Evolutionary conservation across 2,329 filamentous ascomycete species (phyloP), one percentile per base, ranked within the genome.

Genomic region (Rhinocladiella mackenziei): DNA sequence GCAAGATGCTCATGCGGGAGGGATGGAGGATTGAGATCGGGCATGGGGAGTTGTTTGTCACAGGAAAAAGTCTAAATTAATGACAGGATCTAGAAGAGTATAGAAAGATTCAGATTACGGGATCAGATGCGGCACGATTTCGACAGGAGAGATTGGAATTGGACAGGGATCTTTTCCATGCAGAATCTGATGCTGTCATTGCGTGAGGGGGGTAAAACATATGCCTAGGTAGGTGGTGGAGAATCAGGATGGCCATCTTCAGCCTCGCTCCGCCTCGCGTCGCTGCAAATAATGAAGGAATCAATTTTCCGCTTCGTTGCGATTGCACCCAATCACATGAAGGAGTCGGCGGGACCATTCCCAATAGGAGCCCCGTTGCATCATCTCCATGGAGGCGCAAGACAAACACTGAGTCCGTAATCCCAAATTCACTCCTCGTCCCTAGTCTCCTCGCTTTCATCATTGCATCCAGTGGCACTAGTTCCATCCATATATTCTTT

Each of bases 21-120:
- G 89, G 89, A 0, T 97, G 91, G 91, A 88, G 78, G 60, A 71
- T 92, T 23, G 78, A 88, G 61, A 74, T 84, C 32, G 75, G 80
- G 31, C 81, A 78, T 19, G 89, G 89, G 0, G 76, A 78, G 26
- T 76, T 91, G 58, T 67, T 81, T 37, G 78, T 96, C 11, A 80
- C 70, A 8, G 89, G 89, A 0, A 61, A 68, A 39, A 65, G 60
- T 19, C 46, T 46, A 32, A n/a, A n/a, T n/a, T 20, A 32, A 32
- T 50, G 43, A 47, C 2, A 8, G 15, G 23, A 17, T 31, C 32
- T 35, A n/a, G 7, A 26, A 26, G 7, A 26, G 23, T 7, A 7
- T 26, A 26, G 23, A 26, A 7, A 11, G 7, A 26, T 26, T 7
- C 7, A 26, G 7, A 26, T 26, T 26, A n/a, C n/a, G n/a, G n/a